A percentile compares a stretch with the other conserved stretches of the same genome.
Evolutionary conservation across 139 green algal genomes (phyloP).

Genomic region (Prasinococcaceae sp.): DNA sequence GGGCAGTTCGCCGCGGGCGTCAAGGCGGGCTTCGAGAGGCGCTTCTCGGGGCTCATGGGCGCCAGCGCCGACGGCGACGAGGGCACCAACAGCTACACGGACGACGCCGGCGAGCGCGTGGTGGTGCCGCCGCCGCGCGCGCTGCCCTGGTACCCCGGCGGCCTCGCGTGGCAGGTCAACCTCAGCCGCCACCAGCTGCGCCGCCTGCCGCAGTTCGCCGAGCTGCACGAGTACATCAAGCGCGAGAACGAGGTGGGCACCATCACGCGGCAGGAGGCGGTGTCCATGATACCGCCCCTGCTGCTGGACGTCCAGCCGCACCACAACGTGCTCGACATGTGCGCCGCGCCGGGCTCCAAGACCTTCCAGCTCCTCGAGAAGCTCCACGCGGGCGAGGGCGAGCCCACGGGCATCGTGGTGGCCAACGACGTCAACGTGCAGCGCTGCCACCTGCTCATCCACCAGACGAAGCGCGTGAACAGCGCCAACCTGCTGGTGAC

Average conservation of each 20-base stretch:
- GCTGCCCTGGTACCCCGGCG: constrained; percentile 85
- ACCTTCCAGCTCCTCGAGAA: constrained; percentile 77
- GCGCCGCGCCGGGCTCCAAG: constrained; percentile 91
- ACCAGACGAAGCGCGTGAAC: constrained; percentile 90
- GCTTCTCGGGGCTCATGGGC: neutral
- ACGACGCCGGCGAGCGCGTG: constrained; percentile 35
- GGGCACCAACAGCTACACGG: neutral
- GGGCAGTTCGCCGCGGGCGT: constrained; percentile 21
- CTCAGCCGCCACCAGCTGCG: constrained; percentile 74
- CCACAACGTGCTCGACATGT: constrained; percentile 93
- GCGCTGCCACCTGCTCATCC: constrained; percentile 91
- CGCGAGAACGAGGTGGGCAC: constrained; percentile 59
- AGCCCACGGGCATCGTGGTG: constrained; percentile 60
- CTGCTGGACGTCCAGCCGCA: constrained; percentile 87
- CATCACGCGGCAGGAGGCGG: constrained; percentile 94
- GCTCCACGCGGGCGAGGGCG: constrained; percentile 49
- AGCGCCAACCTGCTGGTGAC: constrained; percentile 73
- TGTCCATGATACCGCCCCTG: constrained; percentile 90
- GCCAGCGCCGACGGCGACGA: neutral
- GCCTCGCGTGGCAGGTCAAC: constrained; percentile 82
- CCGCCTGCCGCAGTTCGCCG: constrained; percentile 32
- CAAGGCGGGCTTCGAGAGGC: neutral
- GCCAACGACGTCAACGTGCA: constrained; percentile 90
- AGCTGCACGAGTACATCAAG: constrained; percentile 54
- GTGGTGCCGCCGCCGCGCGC: constrained; percentile 40